These are phyloP conservation scores for Collybia sp. DNA, from an alignment of 768 basidiomycete genomes.

Conservation along the genomic window DNA sequence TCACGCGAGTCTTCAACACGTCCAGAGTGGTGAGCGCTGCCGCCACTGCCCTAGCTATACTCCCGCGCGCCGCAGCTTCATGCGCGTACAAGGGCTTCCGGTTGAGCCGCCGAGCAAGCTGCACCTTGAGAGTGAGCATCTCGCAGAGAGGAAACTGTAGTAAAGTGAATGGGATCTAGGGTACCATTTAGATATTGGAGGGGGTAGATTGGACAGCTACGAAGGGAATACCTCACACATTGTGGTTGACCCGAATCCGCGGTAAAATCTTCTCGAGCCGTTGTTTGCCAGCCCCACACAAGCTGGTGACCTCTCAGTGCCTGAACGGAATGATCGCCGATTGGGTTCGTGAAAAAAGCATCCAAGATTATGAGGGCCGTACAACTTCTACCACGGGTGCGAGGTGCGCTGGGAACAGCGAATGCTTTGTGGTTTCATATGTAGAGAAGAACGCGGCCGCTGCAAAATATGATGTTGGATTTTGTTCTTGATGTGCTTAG, in stretches of 20 bases:
- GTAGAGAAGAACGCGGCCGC: too few relatives aligned
- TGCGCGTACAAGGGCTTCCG: slow-evolving; percentile 56
- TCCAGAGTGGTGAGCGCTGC: slow-evolving; percentile 92
- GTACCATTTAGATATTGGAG: slow-evolving; percentile 4
- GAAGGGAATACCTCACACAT: slow-evolving; percentile 35
- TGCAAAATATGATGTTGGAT: slow-evolving; percentile 49
- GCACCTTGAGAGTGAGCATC: slow-evolving; percentile 71
- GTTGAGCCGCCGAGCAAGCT: slow-evolving; percentile 48
- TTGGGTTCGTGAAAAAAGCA: slow-evolving; percentile 37
- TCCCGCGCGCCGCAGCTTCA: too few relatives aligned
- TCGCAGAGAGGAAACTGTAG: slow-evolving; percentile 97
- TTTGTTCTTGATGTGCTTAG: not conserved
- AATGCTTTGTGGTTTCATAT: too few relatives aligned
- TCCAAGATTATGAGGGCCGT: slow-evolving; percentile 29
- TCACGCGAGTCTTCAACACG: slow-evolving; percentile 94
- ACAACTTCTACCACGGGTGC: slow-evolving; percentile 61
- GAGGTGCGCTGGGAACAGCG: slow-evolving; percentile 59
- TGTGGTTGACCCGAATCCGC: slow-evolving; percentile 81
- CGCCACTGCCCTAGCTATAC: slow-evolving; percentile 85
- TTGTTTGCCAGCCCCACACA: slow-evolving; percentile 50
- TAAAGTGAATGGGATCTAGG: slow-evolving; percentile 97
- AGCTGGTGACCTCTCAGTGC: slow-evolving; percentile 77
- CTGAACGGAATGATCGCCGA: slow-evolving; percentile 68
- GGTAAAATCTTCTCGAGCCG: slow-evolving; percentile 78
- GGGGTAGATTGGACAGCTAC: too few relatives aligned